These are phyloP conservation scores for Tagetes erecta DNA, from an alignment of 129 eudicot species.

Conservation along the genomic window DNA sequence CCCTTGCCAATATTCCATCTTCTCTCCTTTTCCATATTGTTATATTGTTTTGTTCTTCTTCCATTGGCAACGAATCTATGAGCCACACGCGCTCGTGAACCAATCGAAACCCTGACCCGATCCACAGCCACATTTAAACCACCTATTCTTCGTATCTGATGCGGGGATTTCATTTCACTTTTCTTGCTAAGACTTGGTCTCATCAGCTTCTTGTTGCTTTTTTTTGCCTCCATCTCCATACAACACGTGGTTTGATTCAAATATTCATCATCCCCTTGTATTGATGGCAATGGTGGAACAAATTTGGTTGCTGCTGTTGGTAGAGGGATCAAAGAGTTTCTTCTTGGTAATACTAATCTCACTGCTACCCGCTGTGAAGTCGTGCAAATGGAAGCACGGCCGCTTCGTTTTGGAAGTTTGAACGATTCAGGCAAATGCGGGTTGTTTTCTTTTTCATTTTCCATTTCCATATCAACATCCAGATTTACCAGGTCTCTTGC, in stretches of 20 bases:
- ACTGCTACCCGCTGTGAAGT: conserved; percentile 37
- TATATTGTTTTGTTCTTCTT: conserved; percentile 60
- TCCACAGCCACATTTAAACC: conserved; percentile 75
- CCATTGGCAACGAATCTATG: conserved; percentile 61
- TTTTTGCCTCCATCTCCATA: conserved; percentile 46
- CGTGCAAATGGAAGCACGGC: conserved; percentile 78
- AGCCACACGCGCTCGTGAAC: conserved; percentile 66
- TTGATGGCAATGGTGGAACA: conserved; percentile 52
- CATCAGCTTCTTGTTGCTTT: conserved; percentile 47
- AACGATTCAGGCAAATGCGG: conserved; percentile 51
- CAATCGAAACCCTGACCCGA: conserved; percentile 84
- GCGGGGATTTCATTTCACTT: conserved; percentile 56
- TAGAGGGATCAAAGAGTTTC: conserved; percentile 73
- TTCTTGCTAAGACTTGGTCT: conserved; percentile 73
- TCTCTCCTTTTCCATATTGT: conserved; percentile 78
- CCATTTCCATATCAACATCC: conserved; percentile 51
- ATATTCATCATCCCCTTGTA: conserved; percentile 32
- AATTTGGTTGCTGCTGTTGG: conserved; percentile 43
- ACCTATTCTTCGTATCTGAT: conserved; percentile 47
- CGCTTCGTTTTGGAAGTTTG: conserved; percentile 49
- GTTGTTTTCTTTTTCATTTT: conserved; percentile 80
- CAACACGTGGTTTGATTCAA: conserved; percentile 21
- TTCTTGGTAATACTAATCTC: conserved; percentile 50
- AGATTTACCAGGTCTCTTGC: conserved; percentile 39
- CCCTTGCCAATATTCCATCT: conserved; percentile 80